These are phyloP conservation scores for Suhomyces bolitotheri DNA, from an alignment of 1,139 yeast genomes.

Conservation along the genomic window DNA sequence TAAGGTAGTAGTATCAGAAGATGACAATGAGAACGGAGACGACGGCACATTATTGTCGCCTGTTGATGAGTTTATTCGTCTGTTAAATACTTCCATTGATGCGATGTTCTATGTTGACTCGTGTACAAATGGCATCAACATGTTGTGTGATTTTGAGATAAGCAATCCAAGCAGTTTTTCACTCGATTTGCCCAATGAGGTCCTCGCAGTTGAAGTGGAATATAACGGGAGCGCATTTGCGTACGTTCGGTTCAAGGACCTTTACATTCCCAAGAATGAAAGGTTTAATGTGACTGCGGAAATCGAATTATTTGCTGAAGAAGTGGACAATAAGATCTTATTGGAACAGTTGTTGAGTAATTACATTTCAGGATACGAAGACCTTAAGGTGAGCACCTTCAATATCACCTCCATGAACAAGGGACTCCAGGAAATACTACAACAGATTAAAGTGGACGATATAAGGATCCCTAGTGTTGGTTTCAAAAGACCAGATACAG, in stretches of 20 bases:
- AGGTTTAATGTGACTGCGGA: constrained; percentile 17
- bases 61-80: constrained; percentile 4
- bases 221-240: constrained; percentile 24
- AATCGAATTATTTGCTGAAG: constrained; percentile 15
- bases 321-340: constrained; percentile 14
- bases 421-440: constrained; percentile 20
- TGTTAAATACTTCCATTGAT: constrained; percentile 25
- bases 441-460: constrained; percentile 16
- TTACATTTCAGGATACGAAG: constrained; percentile 24
- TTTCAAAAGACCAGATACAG: constrained; percentile 9
- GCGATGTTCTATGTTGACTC: constrained; percentile 29
- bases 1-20: not conserved
- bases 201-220: constrained; percentile 18
- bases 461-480: constrained; percentile 20
- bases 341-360: constrained; percentile 24
- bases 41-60: not conserved
- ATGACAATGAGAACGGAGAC: not conserved
- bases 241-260: constrained; percentile 14
- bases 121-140: constrained; percentile 17
- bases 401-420: constrained; percentile 17
- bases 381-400: constrained; percentile 13
- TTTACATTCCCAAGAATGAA: constrained; percentile 21
- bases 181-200: constrained; percentile 24
- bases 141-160: constrained; percentile 35
- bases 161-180: constrained; percentile 37